Evolutionary conservation across 176 grass and related monocot genomes (phyloP).

Genomic region (Oryza glumipatula): DNA sequence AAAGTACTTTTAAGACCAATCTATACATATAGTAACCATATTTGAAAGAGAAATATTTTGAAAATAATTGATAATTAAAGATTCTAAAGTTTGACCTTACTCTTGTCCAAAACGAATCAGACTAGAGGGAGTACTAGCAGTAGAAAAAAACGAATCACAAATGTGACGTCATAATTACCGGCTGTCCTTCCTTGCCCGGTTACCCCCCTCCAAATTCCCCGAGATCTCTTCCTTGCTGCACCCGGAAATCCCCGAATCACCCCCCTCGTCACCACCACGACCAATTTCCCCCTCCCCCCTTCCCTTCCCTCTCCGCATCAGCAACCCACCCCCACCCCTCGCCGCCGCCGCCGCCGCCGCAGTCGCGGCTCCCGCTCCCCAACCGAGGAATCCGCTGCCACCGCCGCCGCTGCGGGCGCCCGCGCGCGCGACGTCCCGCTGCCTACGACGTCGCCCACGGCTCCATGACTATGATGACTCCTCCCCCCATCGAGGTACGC

Average conservation of each 20-base stretch:
- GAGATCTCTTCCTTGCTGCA: background rate
- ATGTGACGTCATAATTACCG: no score
- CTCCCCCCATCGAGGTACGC: conserved; percentile 79
- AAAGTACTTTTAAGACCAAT: no score
- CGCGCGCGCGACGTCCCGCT: background rate
- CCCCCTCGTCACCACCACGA: conserved; percentile 11
- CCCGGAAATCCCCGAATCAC: conserved; percentile 32
- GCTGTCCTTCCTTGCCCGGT: no score
- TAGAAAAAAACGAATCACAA: no score
- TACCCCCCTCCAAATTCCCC: no score
- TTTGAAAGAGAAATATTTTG: no score
- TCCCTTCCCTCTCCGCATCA: conserved; percentile 11
- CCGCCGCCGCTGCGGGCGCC: background rate
- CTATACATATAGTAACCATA: no score
- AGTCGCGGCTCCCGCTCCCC: conserved; percentile 9
- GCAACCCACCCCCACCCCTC: background rate
- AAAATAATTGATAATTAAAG: no score
- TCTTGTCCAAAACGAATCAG: no score
- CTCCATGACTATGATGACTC: conserved; percentile 91
- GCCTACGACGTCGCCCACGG: background rate
- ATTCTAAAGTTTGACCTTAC: no score
- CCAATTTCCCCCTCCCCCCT: conserved; percentile 1
- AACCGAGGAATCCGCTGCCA: background rate
- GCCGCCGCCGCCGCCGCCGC: conserved; percentile 25
- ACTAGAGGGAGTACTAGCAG: no score